Evolutionary conservation across 2,329 filamentous ascomycete species (phyloP).

Genomic region (Eutypella sp.): DNA sequence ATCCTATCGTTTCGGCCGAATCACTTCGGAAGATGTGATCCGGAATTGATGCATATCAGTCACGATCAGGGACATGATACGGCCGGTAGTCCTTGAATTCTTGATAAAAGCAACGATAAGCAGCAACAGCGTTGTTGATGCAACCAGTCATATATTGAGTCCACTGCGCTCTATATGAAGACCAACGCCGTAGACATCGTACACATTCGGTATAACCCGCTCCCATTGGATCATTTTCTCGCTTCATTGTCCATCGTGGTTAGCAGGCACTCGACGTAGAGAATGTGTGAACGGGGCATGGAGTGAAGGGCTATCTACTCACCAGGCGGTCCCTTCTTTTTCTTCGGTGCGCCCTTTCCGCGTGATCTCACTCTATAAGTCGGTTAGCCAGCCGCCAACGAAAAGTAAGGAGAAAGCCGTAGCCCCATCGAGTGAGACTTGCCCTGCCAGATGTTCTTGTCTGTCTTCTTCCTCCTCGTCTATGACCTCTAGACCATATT

Average conservation of each 20-base stretch:
- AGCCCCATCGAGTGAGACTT: conserved; percentile 24
- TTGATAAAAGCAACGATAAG: too few species aligned
- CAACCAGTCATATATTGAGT: background rate
- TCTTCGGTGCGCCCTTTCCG: conserved; percentile 85
- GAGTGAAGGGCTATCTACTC: conserved; percentile 12
- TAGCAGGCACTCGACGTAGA: background rate
- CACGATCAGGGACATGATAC: too few species aligned
- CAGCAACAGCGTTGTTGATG: background rate
- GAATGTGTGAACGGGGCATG: too few species aligned
- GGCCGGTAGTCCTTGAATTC: too few species aligned
- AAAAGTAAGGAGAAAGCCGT: too few species aligned
- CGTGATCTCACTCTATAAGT: conserved; percentile 61
- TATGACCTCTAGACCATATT: conserved; percentile 64
- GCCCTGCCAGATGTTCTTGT: conserved; percentile 67
- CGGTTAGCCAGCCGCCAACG: conserved; percentile 23
- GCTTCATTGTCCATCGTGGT: background rate
- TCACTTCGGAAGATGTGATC: too few species aligned
- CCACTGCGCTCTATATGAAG: conserved; percentile 1
- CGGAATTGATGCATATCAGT: too few species aligned
- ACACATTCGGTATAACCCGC: background rate
- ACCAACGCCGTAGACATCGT: background rate
- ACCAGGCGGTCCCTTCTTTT: conserved; percentile 60
- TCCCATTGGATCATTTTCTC: background rate
- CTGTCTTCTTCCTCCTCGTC: conserved; percentile 78
- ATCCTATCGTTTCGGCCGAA: too few species aligned